These are phyloP conservation scores for Vitis labrusca DNA, from an alignment of 164 flowering plant species.

Conservation along the genomic window DNA sequence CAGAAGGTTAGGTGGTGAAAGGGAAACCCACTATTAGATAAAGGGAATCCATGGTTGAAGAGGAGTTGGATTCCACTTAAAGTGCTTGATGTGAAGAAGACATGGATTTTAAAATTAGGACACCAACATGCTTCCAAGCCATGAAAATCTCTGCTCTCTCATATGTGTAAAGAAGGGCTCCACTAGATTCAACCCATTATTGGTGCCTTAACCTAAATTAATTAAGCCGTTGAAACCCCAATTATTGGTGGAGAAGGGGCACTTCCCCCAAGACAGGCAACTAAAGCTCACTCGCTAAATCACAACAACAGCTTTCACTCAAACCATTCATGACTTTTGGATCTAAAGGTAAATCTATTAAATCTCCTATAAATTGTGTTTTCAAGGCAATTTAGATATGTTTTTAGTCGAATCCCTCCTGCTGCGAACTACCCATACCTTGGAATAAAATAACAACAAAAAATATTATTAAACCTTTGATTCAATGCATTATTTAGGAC, in stretches of 20 bases:
- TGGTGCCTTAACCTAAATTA: constrained; percentile 38
- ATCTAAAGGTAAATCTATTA: neutral
- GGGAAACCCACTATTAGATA: constrained; percentile 38
- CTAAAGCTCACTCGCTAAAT: constrained; percentile 4
- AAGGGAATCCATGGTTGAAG: constrained; percentile 48
- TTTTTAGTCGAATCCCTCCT: neutral
- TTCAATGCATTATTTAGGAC: constrained; percentile 13
- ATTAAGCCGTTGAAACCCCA: constrained; percentile 30
- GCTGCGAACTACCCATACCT: neutral
- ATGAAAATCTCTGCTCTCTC: constrained; percentile 36
- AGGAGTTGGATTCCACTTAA: constrained; percentile 88
- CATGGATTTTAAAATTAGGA: constrained; percentile 40
- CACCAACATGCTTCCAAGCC: constrained; percentile 52
- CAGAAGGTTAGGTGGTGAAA: constrained; percentile 52
- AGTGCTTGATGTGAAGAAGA: constrained; percentile 51
- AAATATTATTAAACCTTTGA: neutral
- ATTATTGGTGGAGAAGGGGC: constrained; percentile 46
- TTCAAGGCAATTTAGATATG: neutral
- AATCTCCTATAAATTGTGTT: constrained; percentile 1
- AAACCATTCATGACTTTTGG: neutral
- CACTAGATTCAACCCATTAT: constrained; percentile 57
- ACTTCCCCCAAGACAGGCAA: constrained; percentile 18
- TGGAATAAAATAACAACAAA: neutral
- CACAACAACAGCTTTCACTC: constrained; percentile 2
- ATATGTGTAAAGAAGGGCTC: constrained; percentile 65